These are phyloP conservation scores for Porodaedalea pini DNA, from an alignment of 1,284 basidiomycete species.

Conservation along the genomic window DNA sequence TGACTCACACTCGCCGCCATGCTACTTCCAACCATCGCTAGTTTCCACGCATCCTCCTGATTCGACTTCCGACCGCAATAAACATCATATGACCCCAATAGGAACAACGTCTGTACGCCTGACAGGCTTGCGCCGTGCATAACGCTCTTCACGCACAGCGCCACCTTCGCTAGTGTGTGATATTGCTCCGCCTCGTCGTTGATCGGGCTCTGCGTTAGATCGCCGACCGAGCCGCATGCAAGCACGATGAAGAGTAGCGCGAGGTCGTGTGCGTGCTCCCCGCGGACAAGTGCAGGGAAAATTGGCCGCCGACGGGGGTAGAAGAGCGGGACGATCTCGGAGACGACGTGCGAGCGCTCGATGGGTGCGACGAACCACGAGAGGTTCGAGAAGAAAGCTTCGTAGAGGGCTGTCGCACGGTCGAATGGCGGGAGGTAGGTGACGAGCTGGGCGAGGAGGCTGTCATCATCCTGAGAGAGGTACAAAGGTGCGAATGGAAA, in stretches of 20 bases:
- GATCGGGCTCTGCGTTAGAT: slow-evolving; percentile 18
- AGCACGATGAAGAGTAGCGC: slow-evolving; percentile 21
- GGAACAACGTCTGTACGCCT: slow-evolving; percentile 19
- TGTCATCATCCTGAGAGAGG: slow-evolving; percentile 4
- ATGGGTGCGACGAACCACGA: slow-evolving; percentile 19
- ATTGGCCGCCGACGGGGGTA: slow-evolving; percentile 15
- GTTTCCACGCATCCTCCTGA: slow-evolving; percentile 19
- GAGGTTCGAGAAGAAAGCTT: slow-evolving; percentile 22
- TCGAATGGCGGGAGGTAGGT: slow-evolving; percentile 18
- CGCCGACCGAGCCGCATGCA: slow-evolving; percentile 20
- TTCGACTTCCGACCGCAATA: not conserved
- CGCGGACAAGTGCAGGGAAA: not conserved
- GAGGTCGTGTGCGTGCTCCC: slow-evolving; percentile 17
- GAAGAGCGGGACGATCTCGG: slow-evolving; percentile 19
- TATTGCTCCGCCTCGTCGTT: slow-evolving; percentile 22
- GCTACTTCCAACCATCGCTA: slow-evolving; percentile 13
- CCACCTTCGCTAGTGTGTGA: slow-evolving; percentile 19
- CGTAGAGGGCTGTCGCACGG: slow-evolving; percentile 20
- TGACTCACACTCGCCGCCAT: slow-evolving; percentile 21
- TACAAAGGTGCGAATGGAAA: slow-evolving; percentile 18
- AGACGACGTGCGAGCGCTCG: slow-evolving; percentile 16
- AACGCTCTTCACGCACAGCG: slow-evolving; percentile 18
- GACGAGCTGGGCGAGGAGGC: slow-evolving; percentile 18
- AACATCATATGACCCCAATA: slow-evolving; percentile 13
- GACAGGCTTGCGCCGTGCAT: slow-evolving; percentile 20